phyloP scores from a whole-genome alignment of 2,329 filamentous ascomycete genomes.

The Calonectria naviculata region DNA sequence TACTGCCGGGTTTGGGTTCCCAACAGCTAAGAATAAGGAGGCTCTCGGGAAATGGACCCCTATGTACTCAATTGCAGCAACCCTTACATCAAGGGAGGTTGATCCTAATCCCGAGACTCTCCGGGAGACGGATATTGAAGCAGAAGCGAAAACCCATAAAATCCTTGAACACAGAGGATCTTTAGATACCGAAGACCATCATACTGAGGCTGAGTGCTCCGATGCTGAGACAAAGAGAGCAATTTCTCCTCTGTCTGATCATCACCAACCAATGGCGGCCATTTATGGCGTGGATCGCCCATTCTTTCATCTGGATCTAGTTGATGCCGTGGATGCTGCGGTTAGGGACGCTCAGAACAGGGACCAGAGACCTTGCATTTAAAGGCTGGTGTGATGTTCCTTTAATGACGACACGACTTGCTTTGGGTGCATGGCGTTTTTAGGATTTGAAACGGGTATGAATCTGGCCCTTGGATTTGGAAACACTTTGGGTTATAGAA shows the following conservation, averaged over 20 bases:
- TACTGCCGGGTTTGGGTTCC: conserved; percentile 66
- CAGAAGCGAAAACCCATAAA: neutral
- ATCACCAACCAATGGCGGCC: conserved; percentile 34
- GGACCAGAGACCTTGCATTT: conserved; percentile 21
- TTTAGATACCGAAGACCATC: neutral
- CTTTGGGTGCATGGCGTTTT: conserved; percentile 21
- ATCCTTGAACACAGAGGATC: neutral
- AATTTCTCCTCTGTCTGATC: neutral
- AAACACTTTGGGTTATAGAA: neutral
- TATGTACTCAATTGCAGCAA: conserved; percentile 47
- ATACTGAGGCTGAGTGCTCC: neutral
- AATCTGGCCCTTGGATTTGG: neutral
- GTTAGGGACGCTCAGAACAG: conserved; percentile 41
- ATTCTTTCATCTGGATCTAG: conserved; percentile 59
- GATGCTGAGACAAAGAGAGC: neutral
- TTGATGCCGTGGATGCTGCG: conserved; percentile 52
- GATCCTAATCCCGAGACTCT: neutral
- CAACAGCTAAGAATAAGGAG: conserved; percentile 40
- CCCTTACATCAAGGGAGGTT: conserved; percentile 27
- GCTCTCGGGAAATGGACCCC: conserved; percentile 45
- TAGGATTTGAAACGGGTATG: neutral
- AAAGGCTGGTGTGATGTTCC: neutral
- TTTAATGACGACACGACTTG: conserved; percentile 15
- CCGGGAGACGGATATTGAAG: conserved; percentile 16
- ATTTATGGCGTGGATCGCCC: conserved; percentile 55